Evolutionary conservation across 164 flowering plant genomes (phyloP).

Genomic region (Buxus sempervirens): DNA sequence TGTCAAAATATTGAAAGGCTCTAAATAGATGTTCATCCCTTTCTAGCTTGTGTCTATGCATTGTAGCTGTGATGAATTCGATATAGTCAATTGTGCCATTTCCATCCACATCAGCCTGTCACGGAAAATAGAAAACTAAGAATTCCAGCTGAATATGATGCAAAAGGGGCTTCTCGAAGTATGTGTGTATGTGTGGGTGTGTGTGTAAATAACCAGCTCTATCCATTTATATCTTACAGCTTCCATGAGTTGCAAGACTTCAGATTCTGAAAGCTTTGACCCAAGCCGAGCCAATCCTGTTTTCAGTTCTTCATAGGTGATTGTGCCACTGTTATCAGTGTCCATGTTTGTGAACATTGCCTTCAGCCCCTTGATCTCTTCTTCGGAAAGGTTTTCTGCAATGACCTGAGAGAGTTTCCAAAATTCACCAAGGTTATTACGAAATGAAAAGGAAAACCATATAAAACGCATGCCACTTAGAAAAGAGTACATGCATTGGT

Average conservation of each 20-base stretch:
- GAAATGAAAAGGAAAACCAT: not conserved
- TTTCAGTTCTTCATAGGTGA: conserved; percentile 86
- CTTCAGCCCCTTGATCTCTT: conserved; percentile 91
- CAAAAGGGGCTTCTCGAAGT: not conserved
- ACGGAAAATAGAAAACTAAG: conserved; percentile 4
- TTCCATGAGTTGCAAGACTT: conserved; percentile 91
- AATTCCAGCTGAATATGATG: conserved; percentile 1
- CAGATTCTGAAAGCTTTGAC: conserved; percentile 78
- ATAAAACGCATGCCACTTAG: not conserved
- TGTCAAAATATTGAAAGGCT: conserved; percentile 84
- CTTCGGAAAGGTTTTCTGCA: conserved; percentile 81
- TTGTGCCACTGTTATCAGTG: conserved; percentile 85
- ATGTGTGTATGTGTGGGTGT: no score
- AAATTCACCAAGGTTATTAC: not conserved
- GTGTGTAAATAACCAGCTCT: no score
- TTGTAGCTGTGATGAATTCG: conserved; percentile 90
- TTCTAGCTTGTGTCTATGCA: conserved; percentile 84
- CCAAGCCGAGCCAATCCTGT: conserved; percentile 83
- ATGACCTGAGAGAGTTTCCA: conserved; percentile 49
- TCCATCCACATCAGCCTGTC: conserved; percentile 95
- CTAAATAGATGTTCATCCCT: conserved; percentile 80
- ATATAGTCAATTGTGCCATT: conserved; percentile 87
- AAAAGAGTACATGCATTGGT: not conserved
- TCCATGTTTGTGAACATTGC: conserved; percentile 85
- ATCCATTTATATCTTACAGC: conserved; percentile 53